These are phyloP conservation scores for Penicillium sumatraense DNA, from an alignment of 2,329 filamentous ascomycete species.

Conservation along the genomic window DNA sequence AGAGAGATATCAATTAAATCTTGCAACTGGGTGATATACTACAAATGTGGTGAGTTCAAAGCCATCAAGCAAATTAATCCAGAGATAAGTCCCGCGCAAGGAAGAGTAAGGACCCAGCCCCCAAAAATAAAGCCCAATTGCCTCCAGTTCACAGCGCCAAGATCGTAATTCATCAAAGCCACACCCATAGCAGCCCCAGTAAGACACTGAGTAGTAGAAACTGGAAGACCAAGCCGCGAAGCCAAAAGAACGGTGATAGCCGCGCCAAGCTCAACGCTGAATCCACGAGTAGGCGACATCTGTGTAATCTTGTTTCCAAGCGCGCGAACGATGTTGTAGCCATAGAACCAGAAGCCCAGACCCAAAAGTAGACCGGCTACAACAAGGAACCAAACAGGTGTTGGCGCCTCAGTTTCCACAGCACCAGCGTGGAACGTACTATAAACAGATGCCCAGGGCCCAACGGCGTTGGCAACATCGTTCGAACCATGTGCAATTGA, in stretches of 20 bases:
- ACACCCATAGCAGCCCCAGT: constrained; percentile 42
- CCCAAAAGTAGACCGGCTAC: constrained; percentile 43
- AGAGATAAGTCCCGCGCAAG: constrained; percentile 45
- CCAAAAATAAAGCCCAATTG: constrained; percentile 49
- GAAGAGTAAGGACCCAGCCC: constrained; percentile 52
- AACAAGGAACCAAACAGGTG: constrained; percentile 47
- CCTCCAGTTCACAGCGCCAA: constrained; percentile 50
- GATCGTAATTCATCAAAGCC: constrained; percentile 42
- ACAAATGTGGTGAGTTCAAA: constrained; percentile 45
- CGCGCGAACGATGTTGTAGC: constrained; percentile 46
- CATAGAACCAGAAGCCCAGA: constrained; percentile 48
- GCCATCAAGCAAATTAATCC: constrained; percentile 48
- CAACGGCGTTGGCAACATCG: constrained; percentile 50
- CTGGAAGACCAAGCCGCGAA: constrained; percentile 38
- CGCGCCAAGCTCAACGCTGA: constrained; percentile 45
- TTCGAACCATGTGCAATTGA: constrained; percentile 53
- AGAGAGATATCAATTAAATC: no score
- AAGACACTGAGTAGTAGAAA: constrained; percentile 45
- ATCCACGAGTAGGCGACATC: constrained; percentile 36
- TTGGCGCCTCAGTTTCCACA: constrained; percentile 35
- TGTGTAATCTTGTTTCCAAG: constrained; percentile 50
- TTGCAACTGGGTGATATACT: no score
- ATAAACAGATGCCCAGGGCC: constrained; percentile 47
- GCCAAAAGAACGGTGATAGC: constrained; percentile 46
- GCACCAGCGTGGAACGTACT: constrained; percentile 38